Conservation (phyloP, 78 protist species). For the Dictyostelium brefeldianum region DNA sequence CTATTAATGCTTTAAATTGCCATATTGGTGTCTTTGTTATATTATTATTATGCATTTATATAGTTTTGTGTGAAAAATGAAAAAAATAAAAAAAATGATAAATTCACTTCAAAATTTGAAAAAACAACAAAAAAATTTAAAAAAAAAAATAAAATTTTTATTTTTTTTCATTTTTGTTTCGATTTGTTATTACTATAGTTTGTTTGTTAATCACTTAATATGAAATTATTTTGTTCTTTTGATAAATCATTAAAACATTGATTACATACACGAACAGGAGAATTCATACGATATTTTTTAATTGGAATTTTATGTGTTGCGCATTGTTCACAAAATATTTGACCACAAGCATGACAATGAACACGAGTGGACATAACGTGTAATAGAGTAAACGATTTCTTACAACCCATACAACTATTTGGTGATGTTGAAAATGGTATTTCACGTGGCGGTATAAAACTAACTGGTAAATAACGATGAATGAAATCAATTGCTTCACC, state of each 20-base stretch:
- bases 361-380: background rate
- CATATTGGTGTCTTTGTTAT: slow-evolving; percentile 57
- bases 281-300: slow-evolving; percentile 34
- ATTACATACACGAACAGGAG: slow-evolving; percentile 52
- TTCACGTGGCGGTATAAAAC: slow-evolving; percentile 45
- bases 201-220: slow-evolving; percentile 19
- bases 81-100: background rate
- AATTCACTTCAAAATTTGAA: background rate
- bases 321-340: slow-evolving; percentile 56
- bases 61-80: background rate
- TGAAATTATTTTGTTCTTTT: background rate
- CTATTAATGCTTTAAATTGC: slow-evolving; percentile 75
- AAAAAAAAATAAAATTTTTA: background rate
- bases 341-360: slow-evolving; percentile 50
- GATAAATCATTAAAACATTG: background rate
- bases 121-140: background rate
- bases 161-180: background rate
- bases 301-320: slow-evolving; percentile 13
- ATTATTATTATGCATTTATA: background rate
- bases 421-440: slow-evolving; percentile 10
- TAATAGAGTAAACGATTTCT: slow-evolving; percentile 35
- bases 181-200: too few species aligned
- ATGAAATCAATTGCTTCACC: slow-evolving; percentile 25
- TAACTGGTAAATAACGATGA: slow-evolving; percentile 38
- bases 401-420: slow-evolving; percentile 26